Percentiles rank a stretch among this genome's conserved stretches.
phyloP scores from a whole-genome alignment of 1,284 basidiomycete species.

The Apiotrichum siamense region DNA sequence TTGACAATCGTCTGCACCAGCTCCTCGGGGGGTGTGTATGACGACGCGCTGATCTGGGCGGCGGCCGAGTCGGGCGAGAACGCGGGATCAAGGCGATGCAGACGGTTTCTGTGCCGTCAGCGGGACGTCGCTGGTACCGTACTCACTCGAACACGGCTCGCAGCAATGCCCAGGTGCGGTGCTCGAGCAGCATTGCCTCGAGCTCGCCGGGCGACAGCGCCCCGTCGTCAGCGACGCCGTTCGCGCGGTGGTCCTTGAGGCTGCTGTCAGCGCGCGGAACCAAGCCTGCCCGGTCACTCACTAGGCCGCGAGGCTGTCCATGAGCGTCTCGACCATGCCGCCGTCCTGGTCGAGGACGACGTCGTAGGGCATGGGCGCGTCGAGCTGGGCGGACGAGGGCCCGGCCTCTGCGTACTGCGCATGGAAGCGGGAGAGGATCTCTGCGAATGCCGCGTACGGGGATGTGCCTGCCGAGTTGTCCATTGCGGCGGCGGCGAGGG shows the following conservation, averaged over 20 bases:
- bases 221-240: background rate
- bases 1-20: slow-evolving; percentile 38
- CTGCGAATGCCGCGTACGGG: slow-evolving; percentile 34
- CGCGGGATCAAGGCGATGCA: slow-evolving; percentile 26
- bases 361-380: slow-evolving; percentile 33
- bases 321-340: slow-evolving; percentile 31
- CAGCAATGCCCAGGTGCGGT: slow-evolving; percentile 43
- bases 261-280: background rate
- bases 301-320: slow-evolving; percentile 31
- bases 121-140: too few relatives aligned
- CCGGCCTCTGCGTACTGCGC: slow-evolving; percentile 36
- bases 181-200: slow-evolving; percentile 36
- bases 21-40: slow-evolving; percentile 40
- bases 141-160: slow-evolving; percentile 38
- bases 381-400: slow-evolving; percentile 36
- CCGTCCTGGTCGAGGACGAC: slow-evolving; percentile 36
- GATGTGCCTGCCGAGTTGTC: slow-evolving; percentile 3
- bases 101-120: slow-evolving; percentile 26
- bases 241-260: slow-evolving; percentile 1
- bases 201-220: slow-evolving; percentile 22
- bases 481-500: background rate
- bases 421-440: slow-evolving; percentile 36
- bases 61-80: slow-evolving; percentile 27
- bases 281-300: slow-evolving; percentile 9
- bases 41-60: slow-evolving; percentile 26